Evolutionary conservation across 345 rosid species (phyloP).

Genomic region (Populus davidiana): DNA sequence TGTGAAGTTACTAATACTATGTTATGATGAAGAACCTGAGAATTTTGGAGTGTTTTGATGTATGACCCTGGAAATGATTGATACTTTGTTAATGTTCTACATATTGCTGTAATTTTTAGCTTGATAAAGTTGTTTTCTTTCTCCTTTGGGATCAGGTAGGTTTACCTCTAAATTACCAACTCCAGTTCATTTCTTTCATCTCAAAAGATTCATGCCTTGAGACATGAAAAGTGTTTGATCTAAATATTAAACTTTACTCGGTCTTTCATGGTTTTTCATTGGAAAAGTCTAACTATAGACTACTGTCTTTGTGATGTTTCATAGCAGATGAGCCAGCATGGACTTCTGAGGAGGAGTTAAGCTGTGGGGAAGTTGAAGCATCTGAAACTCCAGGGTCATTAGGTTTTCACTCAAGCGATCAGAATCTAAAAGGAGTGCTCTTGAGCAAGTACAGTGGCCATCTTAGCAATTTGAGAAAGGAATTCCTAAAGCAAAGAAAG

Average conservation of each 20-base stretch:
- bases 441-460: slow-evolving; percentile 56
- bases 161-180: background rate
- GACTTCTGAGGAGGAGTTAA: slow-evolving; percentile 46
- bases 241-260: background rate
- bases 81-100: background rate
- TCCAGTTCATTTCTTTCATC: background rate
- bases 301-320: background rate
- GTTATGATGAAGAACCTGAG: background rate
- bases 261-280: background rate
- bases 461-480: slow-evolving; percentile 51
- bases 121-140: background rate
- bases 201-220: background rate
- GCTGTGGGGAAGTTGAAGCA: slow-evolving; percentile 42
- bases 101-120: background rate
- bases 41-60: background rate
- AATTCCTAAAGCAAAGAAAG: slow-evolving; percentile 60
- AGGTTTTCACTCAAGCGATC: background rate
- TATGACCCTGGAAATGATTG: background rate
- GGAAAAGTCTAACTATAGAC: background rate
- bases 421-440: slow-evolving; percentile 48
- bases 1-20: background rate
- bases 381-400: slow-evolving; percentile 29
- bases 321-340: slow-evolving; percentile 43
- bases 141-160: background rate
- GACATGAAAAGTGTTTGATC: background rate